Evolutionary conservation across 495 filamentous ascomycete species (phyloP).

Genomic region (Saxophila tyrrhenica): DNA sequence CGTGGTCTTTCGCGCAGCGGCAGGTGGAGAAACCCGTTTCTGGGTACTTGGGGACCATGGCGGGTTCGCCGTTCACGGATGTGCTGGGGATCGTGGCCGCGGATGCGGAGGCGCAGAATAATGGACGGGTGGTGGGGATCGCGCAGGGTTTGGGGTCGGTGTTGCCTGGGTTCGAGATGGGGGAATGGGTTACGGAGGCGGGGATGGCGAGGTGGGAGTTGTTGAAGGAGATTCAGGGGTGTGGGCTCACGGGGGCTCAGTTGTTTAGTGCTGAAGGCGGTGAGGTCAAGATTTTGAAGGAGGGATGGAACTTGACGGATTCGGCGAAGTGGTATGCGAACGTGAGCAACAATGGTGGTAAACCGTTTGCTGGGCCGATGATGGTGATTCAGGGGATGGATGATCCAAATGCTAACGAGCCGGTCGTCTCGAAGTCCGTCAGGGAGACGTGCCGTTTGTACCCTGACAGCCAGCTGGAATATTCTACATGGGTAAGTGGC

Average conservation of each 20-base stretch:
- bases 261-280: constrained; percentile 17
- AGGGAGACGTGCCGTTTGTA: constrained; percentile 27
- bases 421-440: constrained; percentile 24
- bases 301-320: constrained; percentile 25
- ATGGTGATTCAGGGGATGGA: constrained; percentile 36
- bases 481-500: neutral
- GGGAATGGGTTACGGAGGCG: constrained; percentile 23
- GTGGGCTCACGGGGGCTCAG: constrained; percentile 21
- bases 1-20: constrained; percentile 36
- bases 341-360: neutral
- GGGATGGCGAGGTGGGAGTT: constrained; percentile 26
- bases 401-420: constrained; percentile 25
- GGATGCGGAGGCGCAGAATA: constrained; percentile 5
- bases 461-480: constrained; percentile 7
- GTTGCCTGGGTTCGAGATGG: constrained; percentile 3
- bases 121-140: constrained; percentile 8
- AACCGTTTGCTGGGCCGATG: constrained; percentile 34
- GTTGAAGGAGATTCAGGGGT: constrained; percentile 27
- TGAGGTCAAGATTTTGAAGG: constrained; percentile 14
- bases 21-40: constrained; percentile 21
- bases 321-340: constrained; percentile 2
- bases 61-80: constrained; percentile 29
- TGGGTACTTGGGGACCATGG: constrained; percentile 36
- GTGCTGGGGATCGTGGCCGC: constrained; percentile 19
- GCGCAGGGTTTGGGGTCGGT: constrained; percentile 1